These are phyloP conservation scores for Anisodus tanguticus DNA, from an alignment of 257 asterid genomes.

Conservation along the genomic window DNA sequence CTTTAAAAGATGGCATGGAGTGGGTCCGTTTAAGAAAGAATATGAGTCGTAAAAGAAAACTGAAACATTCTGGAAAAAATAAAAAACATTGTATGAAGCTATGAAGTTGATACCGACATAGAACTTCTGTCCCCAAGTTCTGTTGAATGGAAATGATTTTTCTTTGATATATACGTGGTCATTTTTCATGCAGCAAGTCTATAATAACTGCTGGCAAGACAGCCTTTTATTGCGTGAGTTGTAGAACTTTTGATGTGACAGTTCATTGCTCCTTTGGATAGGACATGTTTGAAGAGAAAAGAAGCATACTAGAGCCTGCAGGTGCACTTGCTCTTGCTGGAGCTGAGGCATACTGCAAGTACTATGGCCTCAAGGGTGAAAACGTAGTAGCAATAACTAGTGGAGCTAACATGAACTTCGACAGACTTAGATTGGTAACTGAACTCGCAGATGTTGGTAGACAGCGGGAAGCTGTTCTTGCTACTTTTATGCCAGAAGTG, in stretches of 20 bases:
- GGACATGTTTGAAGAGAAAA: slow-evolving; percentile 99
- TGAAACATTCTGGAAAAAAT: not conserved
- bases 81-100: not conserved
- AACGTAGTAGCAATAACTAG: slow-evolving; percentile 89
- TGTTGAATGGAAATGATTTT: no score
- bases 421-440: slow-evolving; percentile 87
- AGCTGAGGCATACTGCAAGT: slow-evolving; percentile 92
- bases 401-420: slow-evolving; percentile 98
- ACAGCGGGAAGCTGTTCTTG: slow-evolving; percentile 83
- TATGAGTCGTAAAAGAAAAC: not conserved
- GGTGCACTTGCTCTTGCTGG: slow-evolving; percentile 99
- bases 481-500: slow-evolving; percentile 83
- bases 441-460: slow-evolving; percentile 95
- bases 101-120: not conserved
- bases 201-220: no score
- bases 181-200: no score
- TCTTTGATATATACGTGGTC: no score
- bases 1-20: not conserved
- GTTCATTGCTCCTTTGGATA: slow-evolving; percentile 37
- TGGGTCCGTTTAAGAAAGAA: not conserved
- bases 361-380: slow-evolving; percentile 75
- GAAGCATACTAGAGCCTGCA: slow-evolving; percentile 95
- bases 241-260: no score
- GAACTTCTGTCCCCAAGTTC: not conserved
- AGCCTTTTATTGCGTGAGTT: no score